Base-by-base conservation (phyloP, 2,329 filamentous ascomycete species). In the Diaporthe vexans region DNA sequence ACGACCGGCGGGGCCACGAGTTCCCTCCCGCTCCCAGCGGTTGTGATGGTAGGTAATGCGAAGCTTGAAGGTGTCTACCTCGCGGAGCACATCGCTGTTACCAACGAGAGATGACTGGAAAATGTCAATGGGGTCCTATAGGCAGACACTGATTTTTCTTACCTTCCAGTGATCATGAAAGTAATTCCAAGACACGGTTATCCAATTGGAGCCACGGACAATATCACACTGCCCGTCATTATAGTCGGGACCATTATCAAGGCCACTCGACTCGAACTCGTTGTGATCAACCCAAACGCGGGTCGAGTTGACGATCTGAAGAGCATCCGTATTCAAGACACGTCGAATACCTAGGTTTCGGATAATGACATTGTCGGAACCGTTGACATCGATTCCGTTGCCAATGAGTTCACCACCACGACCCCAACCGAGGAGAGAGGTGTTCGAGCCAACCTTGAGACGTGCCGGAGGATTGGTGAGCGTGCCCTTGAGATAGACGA, bases 21-120 rank as follows among this genome's bases (percentile, higher is more conserved):
- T 61, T 15, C 58, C 58, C 58, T 61, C 58, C 1, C 58, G 58
- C 37, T 61, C 58, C 58, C 58, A 61, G 24, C 37, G 58, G 35
- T 61, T 61, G 58, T 61, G 58, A 37, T 61, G 58, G 37, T 61
- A 61, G 35, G 58, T 61, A 8, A 61, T 61, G n/a, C 58, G 58
- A 8, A 61, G 58, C 58, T 61, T 61, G 58, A 61, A 61, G n/a
- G 58, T 61, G 9, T 61, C 58, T 6, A 61, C 58, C n/a, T 43
- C 58, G 37, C 58, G 58, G 13, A 61, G 58, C 11, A 61, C 58
- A 19, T 61, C 58, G 24, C 58, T 61, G 37, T 61, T 61, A 4
- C 58, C 58, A 29, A 61, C 58, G 0, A 61, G 37, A 21, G 58
- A 61, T 26, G 58, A 61, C 58, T 61, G 9, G n/a, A 61, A 43